Evolutionary conservation across 345 rosid genomes (phyloP).

Genomic region (Erysimum cheiranthoides): DNA sequence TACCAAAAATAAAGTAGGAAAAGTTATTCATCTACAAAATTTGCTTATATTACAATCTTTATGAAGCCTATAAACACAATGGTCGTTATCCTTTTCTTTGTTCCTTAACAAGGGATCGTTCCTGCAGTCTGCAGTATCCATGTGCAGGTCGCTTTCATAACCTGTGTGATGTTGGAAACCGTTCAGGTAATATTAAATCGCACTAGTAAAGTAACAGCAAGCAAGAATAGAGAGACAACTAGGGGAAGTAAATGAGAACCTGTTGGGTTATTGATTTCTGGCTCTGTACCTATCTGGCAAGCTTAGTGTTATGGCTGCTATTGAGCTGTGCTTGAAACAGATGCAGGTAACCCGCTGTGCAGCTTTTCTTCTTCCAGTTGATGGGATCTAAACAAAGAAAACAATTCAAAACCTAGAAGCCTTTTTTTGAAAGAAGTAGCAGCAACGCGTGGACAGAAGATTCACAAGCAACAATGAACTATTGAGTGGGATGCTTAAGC

Average conservation of each 20-base stretch:
- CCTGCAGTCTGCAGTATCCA: not conserved
- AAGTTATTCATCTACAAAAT: slow-evolving; percentile 2
- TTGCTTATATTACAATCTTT: slow-evolving; percentile 17
- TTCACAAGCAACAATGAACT: slow-evolving; percentile 3
- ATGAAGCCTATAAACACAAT: slow-evolving; percentile 11
- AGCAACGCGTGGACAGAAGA: slow-evolving; percentile 3
- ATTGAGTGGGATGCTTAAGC: not conserved
- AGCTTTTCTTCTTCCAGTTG: slow-evolving; percentile 20
- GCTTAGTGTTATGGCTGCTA: slow-evolving; percentile 11
- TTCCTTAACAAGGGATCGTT: not conserved
- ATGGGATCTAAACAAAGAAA: slow-evolving; percentile 5
- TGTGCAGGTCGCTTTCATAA: not conserved
- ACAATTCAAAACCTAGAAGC: slow-evolving; percentile 7
- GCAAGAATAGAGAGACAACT: not conserved
- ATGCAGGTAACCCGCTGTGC: not conserved
- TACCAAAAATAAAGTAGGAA: slow-evolving; percentile 3
- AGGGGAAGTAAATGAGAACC: slow-evolving; percentile 14
- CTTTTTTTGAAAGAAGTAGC: not conserved
- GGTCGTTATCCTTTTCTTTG: not conserved
- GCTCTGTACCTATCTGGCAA: slow-evolving; percentile 10
- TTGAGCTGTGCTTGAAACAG: not conserved
- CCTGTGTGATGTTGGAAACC: slow-evolving; percentile 3
- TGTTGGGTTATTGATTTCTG: slow-evolving; percentile 9
- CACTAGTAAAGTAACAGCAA: slow-evolving; percentile 7
- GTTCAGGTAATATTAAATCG: slow-evolving; percentile 1